Evolutionary conservation across 2,329 filamentous ascomycete species (phyloP).

Genomic region (Diaporthe sp.): DNA sequence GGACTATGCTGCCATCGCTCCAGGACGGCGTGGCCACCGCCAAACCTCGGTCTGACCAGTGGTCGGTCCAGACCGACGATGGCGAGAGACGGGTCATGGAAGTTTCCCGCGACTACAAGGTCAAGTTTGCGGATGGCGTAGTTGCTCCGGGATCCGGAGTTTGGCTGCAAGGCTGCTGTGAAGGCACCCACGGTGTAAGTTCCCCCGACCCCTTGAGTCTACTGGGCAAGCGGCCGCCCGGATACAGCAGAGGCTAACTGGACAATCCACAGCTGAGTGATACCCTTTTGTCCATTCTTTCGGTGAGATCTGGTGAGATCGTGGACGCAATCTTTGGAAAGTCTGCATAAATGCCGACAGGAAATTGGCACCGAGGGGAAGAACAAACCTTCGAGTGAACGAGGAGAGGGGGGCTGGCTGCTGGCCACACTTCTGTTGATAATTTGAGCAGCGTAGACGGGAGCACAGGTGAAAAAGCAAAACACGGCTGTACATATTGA

Average conservation of each 20-base stretch:
- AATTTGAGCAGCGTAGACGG: slow-evolving; percentile 27
- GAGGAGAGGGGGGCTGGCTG: background rate
- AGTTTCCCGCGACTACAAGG: slow-evolving; percentile 82
- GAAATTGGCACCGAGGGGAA: background rate
- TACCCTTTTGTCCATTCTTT: slow-evolving; percentile 83
- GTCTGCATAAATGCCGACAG: slow-evolving; percentile 38
- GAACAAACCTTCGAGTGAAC: background rate
- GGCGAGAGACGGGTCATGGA: slow-evolving; percentile 63
- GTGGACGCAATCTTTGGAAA: slow-evolving; percentile 78
- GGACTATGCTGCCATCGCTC: slow-evolving; percentile 71
- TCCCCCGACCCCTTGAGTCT: background rate
- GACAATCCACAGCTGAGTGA: slow-evolving; percentile 74
- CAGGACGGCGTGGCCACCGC: slow-evolving; percentile 40
- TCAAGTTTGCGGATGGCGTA: slow-evolving; percentile 76
- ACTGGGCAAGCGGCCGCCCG: background rate
- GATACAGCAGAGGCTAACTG: slow-evolving; percentile 40
- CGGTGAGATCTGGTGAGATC: slow-evolving; percentile 82
- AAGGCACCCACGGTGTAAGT: slow-evolving; percentile 91
- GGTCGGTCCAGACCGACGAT: slow-evolving; percentile 38
- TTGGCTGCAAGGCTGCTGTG: slow-evolving; percentile 95
- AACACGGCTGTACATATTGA: slow-evolving; percentile 20
- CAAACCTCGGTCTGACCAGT: slow-evolving; percentile 31
- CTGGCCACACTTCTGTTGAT: slow-evolving; percentile 1
- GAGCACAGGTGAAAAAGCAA: background rate
- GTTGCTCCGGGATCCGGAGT: slow-evolving; percentile 83